phyloP scores from a whole-genome alignment of 2,329 filamentous ascomycete genomes.

The Pseudogymnoascus sp. region DNA sequence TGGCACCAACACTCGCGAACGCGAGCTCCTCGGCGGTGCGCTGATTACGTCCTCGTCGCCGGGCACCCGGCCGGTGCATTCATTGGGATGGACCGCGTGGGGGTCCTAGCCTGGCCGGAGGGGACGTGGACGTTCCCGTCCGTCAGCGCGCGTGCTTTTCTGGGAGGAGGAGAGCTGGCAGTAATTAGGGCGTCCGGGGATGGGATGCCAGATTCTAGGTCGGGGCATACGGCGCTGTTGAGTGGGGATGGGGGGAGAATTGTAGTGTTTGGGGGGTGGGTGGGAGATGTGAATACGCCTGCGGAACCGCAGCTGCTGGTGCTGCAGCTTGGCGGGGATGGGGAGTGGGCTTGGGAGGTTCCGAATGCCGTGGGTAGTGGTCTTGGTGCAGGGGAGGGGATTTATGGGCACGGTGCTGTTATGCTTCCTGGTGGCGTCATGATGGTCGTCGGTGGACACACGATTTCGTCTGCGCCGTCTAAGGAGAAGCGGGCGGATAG shows the following conservation, averaged over 20 bases:
- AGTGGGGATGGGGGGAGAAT: constrained; percentile 72
- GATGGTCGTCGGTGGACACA: constrained; percentile 60
- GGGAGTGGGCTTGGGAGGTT: constrained; percentile 65
- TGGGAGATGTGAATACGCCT: constrained; percentile 68
- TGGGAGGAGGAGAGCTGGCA: constrained; percentile 43
- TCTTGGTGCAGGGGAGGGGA: constrained; percentile 39
- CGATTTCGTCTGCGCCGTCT: constrained; percentile 35
- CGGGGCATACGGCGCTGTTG: constrained; percentile 80
- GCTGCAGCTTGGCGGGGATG: constrained; percentile 64
- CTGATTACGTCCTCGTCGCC: constrained; percentile 74
- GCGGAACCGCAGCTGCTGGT: constrained; percentile 78
- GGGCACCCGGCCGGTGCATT: constrained; percentile 80
- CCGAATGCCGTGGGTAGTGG: constrained; percentile 39
- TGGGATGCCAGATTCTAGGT: constrained; percentile 64
- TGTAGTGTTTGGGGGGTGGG: constrained; percentile 84
- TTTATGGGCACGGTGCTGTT: constrained; percentile 59
- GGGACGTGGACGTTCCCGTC: constrained; percentile 78
- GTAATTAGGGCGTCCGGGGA: constrained; percentile 25
- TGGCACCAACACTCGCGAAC: constrained; percentile 65
- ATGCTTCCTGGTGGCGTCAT: constrained; percentile 61
- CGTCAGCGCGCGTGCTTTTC: constrained; percentile 43
- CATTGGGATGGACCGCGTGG: constrained; percentile 89
- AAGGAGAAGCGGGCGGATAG: constrained; percentile 33
- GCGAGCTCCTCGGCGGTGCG: constrained; percentile 53
- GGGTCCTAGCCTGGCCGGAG: constrained; percentile 79